Conservation (phyloP, 257 asterid genomes). For the Solanum lignicaule region DNA sequence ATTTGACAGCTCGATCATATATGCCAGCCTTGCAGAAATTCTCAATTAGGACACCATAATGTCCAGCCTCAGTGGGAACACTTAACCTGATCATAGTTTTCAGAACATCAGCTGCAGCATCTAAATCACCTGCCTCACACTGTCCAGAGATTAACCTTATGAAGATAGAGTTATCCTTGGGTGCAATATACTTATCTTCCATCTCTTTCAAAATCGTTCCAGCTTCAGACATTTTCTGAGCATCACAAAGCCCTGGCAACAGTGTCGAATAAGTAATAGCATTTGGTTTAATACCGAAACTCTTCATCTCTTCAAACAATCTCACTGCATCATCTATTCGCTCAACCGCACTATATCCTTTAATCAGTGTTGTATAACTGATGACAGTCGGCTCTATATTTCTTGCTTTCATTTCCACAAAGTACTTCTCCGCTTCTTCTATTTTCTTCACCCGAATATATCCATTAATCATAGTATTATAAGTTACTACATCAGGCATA, state of each 20-base stretch:
- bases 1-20: constrained; percentile 51
- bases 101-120: constrained; percentile 71
- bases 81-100: constrained; percentile 74
- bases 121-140: constrained; percentile 64
- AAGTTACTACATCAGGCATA: constrained; percentile 60
- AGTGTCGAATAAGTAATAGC: constrained; percentile 63
- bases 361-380: constrained; percentile 70
- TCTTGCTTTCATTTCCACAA: constrained; percentile 79
- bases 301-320: constrained; percentile 76
- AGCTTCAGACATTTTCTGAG: constrained; percentile 75
- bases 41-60: constrained; percentile 78
- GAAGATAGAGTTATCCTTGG: constrained; percentile 60
- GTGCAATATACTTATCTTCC: constrained; percentile 50
- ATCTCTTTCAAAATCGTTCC: constrained; percentile 54
- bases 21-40: constrained; percentile 67
- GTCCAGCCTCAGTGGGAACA: constrained; percentile 87
- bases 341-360: constrained; percentile 61
- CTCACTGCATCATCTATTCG: constrained; percentile 72
- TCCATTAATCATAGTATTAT: constrained; percentile 77
- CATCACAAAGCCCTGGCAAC: constrained; percentile 79
- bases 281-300: constrained; percentile 60
- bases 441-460: constrained; percentile 45
- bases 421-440: constrained; percentile 81
- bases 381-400: constrained; percentile 62
- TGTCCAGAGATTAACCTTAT: constrained; percentile 48